Evolutionary conservation across 2,329 filamentous ascomycete species (phyloP), one percentile per base, ranked within the genome.

Genomic region (Penicillium occitanis): DNA sequence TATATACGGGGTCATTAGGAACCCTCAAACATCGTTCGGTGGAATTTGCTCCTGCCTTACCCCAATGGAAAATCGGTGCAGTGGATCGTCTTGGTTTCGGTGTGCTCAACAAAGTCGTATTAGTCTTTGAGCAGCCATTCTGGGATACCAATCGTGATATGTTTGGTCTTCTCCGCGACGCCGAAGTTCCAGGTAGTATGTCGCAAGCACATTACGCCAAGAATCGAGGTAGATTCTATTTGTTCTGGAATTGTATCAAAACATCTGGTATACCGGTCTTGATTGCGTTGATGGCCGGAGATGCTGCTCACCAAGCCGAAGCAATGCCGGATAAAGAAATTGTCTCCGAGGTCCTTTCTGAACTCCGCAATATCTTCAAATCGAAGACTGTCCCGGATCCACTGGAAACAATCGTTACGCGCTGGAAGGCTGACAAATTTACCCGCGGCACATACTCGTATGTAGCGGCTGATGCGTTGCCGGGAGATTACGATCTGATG

Each of bases 401-500:
- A 0, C 81, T 90, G 2, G 94, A 99, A 77, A 88, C 91, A 1
- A 89, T 99, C 57, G 87, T 99, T 50, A 99, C 95, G 25, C 87
- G 94, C 68, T 99, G 95, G 95, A 91, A 89, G 28, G 90, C 89
- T 48, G 95, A 99, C 77, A 88, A 87, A 19, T 99, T 97, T 76
- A 91, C 94, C n/a, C 85, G 90, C 68, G 95, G 95, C 37, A 97
- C 91, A 76, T 99, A 99, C 78, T 99, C 96, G 2, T 98, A 92
- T 69, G 92, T 96, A 1, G 93, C 91, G 0, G 90, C 93, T 5
- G 85, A 88, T 57, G 94, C 97, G 78, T 85, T 88, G 61, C 87
- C 91, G 1, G 91, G 93, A 62, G 95, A 99, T 76, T 99, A 99
- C 78, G 92, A 98, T 75, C 83, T 88, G 37, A 97, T 99, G 91